phyloP scores from a whole-genome alignment of 2,329 filamentous ascomycete species.

The Colletotrichum abscissum region DNA sequence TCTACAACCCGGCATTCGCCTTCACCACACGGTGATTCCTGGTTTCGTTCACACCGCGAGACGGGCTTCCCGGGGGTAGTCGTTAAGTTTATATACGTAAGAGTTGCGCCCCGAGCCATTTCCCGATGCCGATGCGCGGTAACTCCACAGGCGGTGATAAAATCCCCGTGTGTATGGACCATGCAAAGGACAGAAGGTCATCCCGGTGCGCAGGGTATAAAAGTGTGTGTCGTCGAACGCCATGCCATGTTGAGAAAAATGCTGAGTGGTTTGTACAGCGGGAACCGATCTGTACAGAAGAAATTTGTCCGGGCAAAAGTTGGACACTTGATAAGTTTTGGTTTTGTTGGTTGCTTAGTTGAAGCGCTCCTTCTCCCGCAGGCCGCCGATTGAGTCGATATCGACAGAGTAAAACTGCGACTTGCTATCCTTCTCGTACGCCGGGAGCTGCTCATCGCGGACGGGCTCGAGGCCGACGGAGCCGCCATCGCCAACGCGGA shows the following conservation, averaged over 20 bases:
- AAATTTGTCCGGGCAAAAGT: slow-evolving; percentile 17
- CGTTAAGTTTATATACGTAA: slow-evolving; percentile 34
- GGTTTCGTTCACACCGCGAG: slow-evolving; percentile 28
- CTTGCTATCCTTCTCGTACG: slow-evolving; percentile 85
- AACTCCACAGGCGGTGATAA: slow-evolving; percentile 23
- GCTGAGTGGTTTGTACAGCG: slow-evolving; percentile 33
- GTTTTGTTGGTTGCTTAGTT: slow-evolving; percentile 39
- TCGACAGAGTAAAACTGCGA: slow-evolving; percentile 92
- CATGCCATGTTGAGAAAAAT: slow-evolving; percentile 34
- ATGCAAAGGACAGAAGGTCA: slow-evolving; percentile 25
- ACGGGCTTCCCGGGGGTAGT: slow-evolving; percentile 32
- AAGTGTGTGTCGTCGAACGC: slow-evolving; percentile 36
- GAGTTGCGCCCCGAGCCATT: slow-evolving; percentile 29
- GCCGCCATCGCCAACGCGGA: slow-evolving; percentile 88
- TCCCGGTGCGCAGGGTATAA: slow-evolving; percentile 37
- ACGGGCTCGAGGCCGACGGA: slow-evolving; percentile 90
- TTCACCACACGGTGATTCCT: slow-evolving; percentile 33
- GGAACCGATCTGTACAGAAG: slow-evolving; percentile 29
- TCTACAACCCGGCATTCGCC: slow-evolving; percentile 33
- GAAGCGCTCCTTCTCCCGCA: slow-evolving; percentile 84
- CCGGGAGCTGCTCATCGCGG: slow-evolving; percentile 82
- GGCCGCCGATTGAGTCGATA: slow-evolving; percentile 91
- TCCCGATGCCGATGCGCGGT: slow-evolving; percentile 25
- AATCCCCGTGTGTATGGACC: slow-evolving; percentile 18
- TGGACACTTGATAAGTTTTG: slow-evolving; percentile 22